Percentiles rank a stretch among this genome's conserved stretches.
Conservation (phyloP, 345 rosid genomes). For the Boechera stricta region DNA sequence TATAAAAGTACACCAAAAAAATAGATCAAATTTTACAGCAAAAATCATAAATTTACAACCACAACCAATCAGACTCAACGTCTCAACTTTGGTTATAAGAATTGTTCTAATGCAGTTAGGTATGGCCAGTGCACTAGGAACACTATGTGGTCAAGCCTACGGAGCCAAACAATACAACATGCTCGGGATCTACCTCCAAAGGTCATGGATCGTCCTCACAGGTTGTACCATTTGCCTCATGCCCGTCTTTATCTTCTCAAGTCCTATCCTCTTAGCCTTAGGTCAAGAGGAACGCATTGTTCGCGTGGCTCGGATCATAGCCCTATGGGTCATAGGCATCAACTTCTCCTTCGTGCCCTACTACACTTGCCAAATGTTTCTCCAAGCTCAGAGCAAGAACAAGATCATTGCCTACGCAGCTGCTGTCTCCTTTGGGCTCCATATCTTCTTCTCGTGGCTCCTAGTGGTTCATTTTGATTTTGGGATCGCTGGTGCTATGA, state of each 20-base stretch:
- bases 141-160: constrained; percentile 85
- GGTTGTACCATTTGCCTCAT: constrained; percentile 49
- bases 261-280: constrained; percentile 55
- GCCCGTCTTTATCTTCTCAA: constrained; percentile 60
- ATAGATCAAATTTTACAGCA: too few species aligned
- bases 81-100: neutral
- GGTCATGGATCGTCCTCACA: constrained; percentile 74
- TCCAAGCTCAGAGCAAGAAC: constrained; percentile 88
- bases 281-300: constrained; percentile 66
- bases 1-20: too few species aligned
- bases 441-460: constrained; percentile 67
- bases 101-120: constrained; percentile 59
- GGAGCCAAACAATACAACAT: constrained; percentile 79
- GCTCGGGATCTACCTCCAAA: constrained; percentile 83
- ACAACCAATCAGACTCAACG: too few species aligned
- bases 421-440: constrained; percentile 53
- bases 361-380: constrained; percentile 78
- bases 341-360: constrained; percentile 52
- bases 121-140: constrained; percentile 83
- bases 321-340: constrained; percentile 61
- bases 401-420: constrained; percentile 68
- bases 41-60: too few species aligned
- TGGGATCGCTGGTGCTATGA: constrained; percentile 71
- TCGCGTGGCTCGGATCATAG: constrained; percentile 51
- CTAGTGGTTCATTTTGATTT: constrained; percentile 54